A percentile compares a stretch with the other conserved stretches of the same genome.
Conservation (phyloP, 1,284 basidiomycete species). For the Pholiota adiposa region DNA sequence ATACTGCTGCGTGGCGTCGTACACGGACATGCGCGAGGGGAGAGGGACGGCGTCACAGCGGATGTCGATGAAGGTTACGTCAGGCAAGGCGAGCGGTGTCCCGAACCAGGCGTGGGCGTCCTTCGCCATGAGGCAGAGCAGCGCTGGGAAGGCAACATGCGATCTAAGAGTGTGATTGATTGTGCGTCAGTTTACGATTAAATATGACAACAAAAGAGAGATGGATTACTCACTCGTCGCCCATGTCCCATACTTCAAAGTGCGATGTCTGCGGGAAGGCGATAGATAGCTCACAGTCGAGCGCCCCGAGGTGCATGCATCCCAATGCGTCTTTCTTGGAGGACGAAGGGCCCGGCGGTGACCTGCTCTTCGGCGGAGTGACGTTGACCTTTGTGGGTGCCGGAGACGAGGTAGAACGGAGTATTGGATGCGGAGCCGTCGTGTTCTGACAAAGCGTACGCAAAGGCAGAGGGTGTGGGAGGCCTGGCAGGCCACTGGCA, state of each 20-base stretch:
- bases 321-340: constrained; percentile 23
- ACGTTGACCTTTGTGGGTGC: constrained; percentile 1
- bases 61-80: constrained; percentile 32
- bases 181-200: not conserved
- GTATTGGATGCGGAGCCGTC: constrained; percentile 7
- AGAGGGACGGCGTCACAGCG: constrained; percentile 26
- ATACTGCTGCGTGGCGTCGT: constrained; percentile 16
- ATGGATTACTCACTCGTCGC: constrained; percentile 29
- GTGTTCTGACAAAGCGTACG: constrained; percentile 19
- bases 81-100: constrained; percentile 29
- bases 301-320: constrained; percentile 27
- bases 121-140: constrained; percentile 31
- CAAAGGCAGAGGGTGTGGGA: constrained; percentile 19
- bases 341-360: constrained; percentile 10
- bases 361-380: not conserved
- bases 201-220: not conserved
- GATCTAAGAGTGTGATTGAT: constrained; percentile 16
- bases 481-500: constrained; percentile 6
- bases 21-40: constrained; percentile 14
- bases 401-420: not conserved
- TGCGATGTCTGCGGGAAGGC: constrained; percentile 30
- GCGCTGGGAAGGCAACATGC: constrained; percentile 24
- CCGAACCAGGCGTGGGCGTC: constrained; percentile 24
- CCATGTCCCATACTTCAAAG: constrained; percentile 35
- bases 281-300: constrained; percentile 29